phyloP scores from a whole-genome alignment of 164 flowering plant genomes.

The Echeveria elegans region DNA sequence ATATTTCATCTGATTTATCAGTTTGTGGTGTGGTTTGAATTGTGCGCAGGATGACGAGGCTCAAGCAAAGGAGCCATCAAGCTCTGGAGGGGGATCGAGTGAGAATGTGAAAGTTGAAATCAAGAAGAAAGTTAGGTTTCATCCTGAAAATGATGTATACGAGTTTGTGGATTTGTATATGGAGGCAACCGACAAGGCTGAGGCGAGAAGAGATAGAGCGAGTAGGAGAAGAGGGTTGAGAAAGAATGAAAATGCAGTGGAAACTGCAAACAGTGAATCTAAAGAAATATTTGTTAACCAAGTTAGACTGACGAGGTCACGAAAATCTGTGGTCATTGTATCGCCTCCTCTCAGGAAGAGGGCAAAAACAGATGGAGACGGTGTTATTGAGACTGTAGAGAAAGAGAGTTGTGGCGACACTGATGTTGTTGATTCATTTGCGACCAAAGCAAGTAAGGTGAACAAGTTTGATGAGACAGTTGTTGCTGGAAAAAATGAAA shows the following conservation, averaged over 20 bases:
- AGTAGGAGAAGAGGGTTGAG: background rate
- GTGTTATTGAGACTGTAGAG: background rate
- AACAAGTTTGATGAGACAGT: background rate
- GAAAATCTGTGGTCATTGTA: background rate
- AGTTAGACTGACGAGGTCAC: conserved; percentile 1
- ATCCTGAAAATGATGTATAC: conserved; percentile 27
- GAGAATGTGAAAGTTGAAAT: conserved; percentile 15
- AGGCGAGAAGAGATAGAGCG: conserved; percentile 12
- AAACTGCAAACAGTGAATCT: background rate
- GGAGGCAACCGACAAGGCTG: conserved; percentile 1
- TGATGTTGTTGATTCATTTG: background rate
- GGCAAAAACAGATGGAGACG: background rate
- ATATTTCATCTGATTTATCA: background rate
- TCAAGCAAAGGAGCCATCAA: background rate
- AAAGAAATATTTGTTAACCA: background rate
- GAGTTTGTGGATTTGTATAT: background rate
- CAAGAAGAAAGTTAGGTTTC: conserved; percentile 34
- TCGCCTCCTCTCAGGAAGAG: background rate
- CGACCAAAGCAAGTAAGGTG: background rate
- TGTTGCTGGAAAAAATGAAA: background rate
- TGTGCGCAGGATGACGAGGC: background rate
- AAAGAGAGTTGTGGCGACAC: background rate
- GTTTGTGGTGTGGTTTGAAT: background rate
- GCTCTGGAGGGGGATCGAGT: conserved; percentile 10
- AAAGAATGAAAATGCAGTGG: background rate